Evolutionary conservation across 2,329 filamentous ascomycete species (phyloP).

Genomic region (Aureobasidium sp.): DNA sequence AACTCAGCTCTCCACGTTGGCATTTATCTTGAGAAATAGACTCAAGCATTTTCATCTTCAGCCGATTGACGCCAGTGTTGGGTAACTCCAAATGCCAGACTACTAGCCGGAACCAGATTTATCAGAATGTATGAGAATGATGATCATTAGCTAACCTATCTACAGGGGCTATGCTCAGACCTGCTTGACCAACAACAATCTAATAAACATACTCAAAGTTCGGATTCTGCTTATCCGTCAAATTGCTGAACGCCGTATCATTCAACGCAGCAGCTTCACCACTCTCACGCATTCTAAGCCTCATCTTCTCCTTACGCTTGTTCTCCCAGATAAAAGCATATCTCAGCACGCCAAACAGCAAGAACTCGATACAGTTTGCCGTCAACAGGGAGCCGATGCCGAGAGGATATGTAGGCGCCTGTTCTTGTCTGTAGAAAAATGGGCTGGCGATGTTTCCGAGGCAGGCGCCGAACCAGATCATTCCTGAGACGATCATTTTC

Average conservation of each 20-base stretch:
- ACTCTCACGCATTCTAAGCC: background rate
- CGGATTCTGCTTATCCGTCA: constrained; percentile 20
- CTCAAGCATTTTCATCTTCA: no score
- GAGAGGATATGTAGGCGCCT: constrained; percentile 3
- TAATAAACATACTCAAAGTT: constrained; percentile 18
- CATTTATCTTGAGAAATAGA: no score
- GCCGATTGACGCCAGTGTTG: no score
- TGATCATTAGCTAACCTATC: no score
- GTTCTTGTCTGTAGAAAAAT: constrained; percentile 4
- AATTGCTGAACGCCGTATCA: background rate
- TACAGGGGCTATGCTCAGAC: no score
- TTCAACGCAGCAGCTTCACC: background rate
- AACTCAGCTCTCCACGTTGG: no score
- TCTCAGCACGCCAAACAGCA: background rate
- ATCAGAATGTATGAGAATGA: no score
- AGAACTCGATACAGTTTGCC: background rate
- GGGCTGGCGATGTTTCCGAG: constrained; percentile 28
- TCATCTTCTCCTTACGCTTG: constrained; percentile 4
- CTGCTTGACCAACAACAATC: no score
- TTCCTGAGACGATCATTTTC: constrained; percentile 37
- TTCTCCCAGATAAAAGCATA: constrained; percentile 1
- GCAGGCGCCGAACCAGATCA: constrained; percentile 35
- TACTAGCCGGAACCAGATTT: no score
- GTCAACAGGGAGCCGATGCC: background rate
- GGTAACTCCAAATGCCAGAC: no score